Percentiles rank a stretch among this genome's conserved stretches.
Conservation (phyloP, 2,329 filamentous ascomycete genomes). For the Sporothrix euskadiensis region DNA sequence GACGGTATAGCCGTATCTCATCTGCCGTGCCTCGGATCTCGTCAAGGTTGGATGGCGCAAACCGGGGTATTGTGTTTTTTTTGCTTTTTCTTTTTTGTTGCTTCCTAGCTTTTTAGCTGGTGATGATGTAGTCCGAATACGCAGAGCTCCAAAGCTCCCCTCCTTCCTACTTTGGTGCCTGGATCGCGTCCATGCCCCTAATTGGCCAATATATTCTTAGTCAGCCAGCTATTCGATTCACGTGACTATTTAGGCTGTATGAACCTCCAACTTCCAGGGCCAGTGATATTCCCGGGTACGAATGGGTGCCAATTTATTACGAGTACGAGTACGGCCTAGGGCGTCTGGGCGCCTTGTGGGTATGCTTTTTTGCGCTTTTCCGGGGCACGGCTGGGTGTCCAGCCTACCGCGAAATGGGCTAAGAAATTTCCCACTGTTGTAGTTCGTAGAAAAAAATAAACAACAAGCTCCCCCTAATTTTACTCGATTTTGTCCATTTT, state of each 20-base stretch:
- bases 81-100: not conserved
- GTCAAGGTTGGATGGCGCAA: not conserved
- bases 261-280: slow-evolving; percentile 6
- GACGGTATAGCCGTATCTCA: not conserved
- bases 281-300: not conserved
- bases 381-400: slow-evolving; percentile 1
- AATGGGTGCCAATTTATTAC: slow-evolving; percentile 4
- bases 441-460: slow-evolving; percentile 17
- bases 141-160: slow-evolving; percentile 11
- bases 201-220: not conserved
- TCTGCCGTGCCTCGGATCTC: not conserved
- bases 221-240: not conserved
- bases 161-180: slow-evolving; percentile 12
- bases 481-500: slow-evolving; percentile 1
- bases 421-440: slow-evolving; percentile 6
- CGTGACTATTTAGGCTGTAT: not conserved
- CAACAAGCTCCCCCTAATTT: not conserved
- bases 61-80: not conserved
- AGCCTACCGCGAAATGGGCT: not conserved
- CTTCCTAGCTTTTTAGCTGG: slow-evolving; percentile 1
- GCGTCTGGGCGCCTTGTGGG: slow-evolving; percentile 1
- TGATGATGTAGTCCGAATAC: not conserved
- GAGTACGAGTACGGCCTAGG: slow-evolving; percentile 21
- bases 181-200: not conserved
- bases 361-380: not conserved